A percentile compares a stretch with the other conserved stretches of the same genome.
phyloP scores from a whole-genome alignment of 331 rosid genomes.

The Saraca asoca region DNA sequence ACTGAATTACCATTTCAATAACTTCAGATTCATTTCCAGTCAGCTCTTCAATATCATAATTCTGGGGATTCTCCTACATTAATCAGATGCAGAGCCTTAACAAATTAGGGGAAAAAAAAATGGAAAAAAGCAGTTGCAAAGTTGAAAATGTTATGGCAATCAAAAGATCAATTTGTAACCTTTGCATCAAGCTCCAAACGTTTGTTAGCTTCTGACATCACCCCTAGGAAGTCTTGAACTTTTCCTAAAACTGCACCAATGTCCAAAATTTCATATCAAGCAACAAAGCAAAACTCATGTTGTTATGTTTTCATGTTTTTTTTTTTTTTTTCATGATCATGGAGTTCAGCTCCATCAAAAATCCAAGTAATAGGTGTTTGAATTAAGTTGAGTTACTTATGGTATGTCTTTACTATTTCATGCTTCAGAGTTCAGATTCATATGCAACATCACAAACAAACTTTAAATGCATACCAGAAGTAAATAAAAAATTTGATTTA shows the following conservation, averaged over 20 bases:
- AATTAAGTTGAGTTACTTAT: too few relatives aligned
- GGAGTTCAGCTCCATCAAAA: too few relatives aligned
- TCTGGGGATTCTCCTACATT: slow-evolving; percentile 59
- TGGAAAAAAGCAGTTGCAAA: background rate
- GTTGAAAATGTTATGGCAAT: slow-evolving; percentile 7
- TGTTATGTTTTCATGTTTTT: too few relatives aligned
- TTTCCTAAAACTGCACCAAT: background rate
- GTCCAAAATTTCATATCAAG: too few relatives aligned
- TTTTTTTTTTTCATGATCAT: too few relatives aligned
- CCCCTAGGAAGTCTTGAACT: slow-evolving; percentile 76
- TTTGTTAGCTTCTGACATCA: slow-evolving; percentile 79
- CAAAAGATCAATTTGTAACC: slow-evolving; percentile 47
- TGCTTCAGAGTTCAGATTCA: too few relatives aligned
- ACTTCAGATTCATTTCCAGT: slow-evolving; percentile 75
- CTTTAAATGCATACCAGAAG: too few relatives aligned
- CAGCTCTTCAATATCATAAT: slow-evolving; percentile 72
- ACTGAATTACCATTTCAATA: slow-evolving; percentile 58
- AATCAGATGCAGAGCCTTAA: slow-evolving; percentile 5
- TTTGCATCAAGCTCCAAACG: slow-evolving; percentile 57
- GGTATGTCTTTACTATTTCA: too few relatives aligned
- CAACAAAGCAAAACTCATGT: too few relatives aligned
- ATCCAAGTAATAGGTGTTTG: too few relatives aligned
- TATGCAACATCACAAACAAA: too few relatives aligned
- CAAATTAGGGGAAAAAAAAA: background rate
- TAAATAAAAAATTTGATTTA: background rate